These are phyloP conservation scores for Phytophthora gonapodyides DNA, from an alignment of 352 stramenopile species.

Conservation along the genomic window DNA sequence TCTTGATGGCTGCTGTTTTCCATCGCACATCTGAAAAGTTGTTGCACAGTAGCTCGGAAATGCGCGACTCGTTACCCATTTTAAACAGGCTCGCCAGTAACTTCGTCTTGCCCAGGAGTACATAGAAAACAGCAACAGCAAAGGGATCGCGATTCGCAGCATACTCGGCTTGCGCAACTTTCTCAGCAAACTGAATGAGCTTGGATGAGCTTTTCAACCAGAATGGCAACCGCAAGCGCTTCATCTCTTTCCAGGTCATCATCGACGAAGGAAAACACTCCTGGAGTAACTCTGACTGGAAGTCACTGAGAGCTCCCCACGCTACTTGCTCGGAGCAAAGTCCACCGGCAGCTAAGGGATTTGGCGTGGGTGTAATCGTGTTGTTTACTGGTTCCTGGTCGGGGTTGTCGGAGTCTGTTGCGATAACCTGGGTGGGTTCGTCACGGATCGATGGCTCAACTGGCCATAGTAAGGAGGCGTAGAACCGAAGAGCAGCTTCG, in stretches of 20 bases:
- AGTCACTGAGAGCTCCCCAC: conserved; percentile 72
- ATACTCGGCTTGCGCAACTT: conserved; percentile 79
- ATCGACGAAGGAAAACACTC: conserved; percentile 57
- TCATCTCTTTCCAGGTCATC: conserved; percentile 76
- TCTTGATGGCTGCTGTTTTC: conserved; percentile 91
- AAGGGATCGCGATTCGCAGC: conserved; percentile 80
- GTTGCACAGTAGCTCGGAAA: conserved; percentile 78
- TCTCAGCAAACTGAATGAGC: conserved; percentile 65
- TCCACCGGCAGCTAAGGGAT: conserved; percentile 20
- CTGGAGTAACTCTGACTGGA: conserved; percentile 68
- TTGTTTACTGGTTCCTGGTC: conserved; percentile 13
- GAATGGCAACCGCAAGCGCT: conserved; percentile 69
- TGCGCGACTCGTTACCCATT: conserved; percentile 78
- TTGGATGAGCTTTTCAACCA: conserved; percentile 71
- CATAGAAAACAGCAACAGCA: conserved; percentile 84
- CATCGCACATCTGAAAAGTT: conserved; percentile 84
- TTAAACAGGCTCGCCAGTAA: conserved; percentile 86
- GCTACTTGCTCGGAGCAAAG: conserved; percentile 83
- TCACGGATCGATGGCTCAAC: conserved; percentile 25
- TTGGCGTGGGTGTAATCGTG: not conserved
- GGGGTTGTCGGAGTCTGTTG: not conserved
- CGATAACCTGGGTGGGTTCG: not conserved
- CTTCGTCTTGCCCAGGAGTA: conserved; percentile 84
- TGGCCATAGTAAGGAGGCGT: conserved; percentile 72
- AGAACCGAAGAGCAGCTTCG: conserved; percentile 71